Evolutionary conservation across 2,329 filamentous ascomycete species (phyloP).

Genomic region (Cladosporium austrohemisphaericum): DNA sequence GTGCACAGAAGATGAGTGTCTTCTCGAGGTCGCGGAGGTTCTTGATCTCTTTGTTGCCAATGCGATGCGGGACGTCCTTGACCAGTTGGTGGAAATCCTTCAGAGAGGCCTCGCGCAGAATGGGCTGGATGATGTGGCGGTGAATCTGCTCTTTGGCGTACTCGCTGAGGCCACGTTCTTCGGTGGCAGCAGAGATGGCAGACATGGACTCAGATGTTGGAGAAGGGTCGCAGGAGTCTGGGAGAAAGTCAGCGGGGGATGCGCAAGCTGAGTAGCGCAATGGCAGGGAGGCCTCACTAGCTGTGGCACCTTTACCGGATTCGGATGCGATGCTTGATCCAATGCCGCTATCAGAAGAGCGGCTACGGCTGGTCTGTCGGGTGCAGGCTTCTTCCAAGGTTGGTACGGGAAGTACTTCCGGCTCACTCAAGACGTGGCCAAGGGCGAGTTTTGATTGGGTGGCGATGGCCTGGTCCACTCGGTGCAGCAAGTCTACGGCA

Average conservation of each 20-base stretch:
- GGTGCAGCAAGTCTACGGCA: conserved; percentile 41
- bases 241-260: background rate
- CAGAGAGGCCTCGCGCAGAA: conserved; percentile 67
- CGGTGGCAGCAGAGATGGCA: conserved; percentile 34
- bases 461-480: conserved; percentile 43
- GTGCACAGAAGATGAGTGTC: conserved; percentile 83
- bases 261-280: background rate
- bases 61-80: conserved; percentile 71
- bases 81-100: conserved; percentile 80
- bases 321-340: conserved; percentile 66
- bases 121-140: conserved; percentile 72
- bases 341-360: conserved; percentile 82
- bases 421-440: conserved; percentile 43
- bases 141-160: conserved; percentile 74
- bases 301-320: conserved; percentile 12
- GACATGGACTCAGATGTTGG: conserved; percentile 22
- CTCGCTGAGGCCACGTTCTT: conserved; percentile 56
- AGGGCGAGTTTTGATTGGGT: conserved; percentile 34
- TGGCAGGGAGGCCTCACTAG: conserved; percentile 15
- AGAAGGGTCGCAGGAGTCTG: conserved; percentile 24
- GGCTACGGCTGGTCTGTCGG: conserved; percentile 63
- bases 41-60: conserved; percentile 78
- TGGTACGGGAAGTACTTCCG: conserved; percentile 48
- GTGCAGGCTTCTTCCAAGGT: conserved; percentile 37
- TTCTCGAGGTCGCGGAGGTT: conserved; percentile 93